Evolutionary conservation across 2,329 filamentous ascomycete genomes (phyloP).

Genomic region (Byssochlamys sp.): DNA sequence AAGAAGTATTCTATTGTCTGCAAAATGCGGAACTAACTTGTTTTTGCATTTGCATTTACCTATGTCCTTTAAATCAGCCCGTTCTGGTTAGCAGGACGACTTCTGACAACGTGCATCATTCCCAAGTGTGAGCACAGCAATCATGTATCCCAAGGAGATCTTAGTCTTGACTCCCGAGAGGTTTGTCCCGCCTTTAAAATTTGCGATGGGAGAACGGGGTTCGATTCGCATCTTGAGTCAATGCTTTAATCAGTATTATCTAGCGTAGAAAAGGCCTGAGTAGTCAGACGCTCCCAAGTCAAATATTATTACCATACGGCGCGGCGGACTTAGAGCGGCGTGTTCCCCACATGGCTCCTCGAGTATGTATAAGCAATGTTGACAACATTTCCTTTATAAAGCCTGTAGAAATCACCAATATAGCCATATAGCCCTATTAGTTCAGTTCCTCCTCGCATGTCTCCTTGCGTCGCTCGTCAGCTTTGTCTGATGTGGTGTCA

Average conservation of each 20-base stretch:
- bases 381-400: not conserved
- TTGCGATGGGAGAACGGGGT: too few relatives aligned
- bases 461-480: not conserved
- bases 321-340: not conserved
- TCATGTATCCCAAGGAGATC: too few relatives aligned
- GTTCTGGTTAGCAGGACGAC: too few relatives aligned
- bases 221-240: not conserved
- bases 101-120: too few relatives aligned
- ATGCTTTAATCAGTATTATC: not conserved
- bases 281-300: not conserved
- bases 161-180: too few relatives aligned
- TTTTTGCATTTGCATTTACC: not conserved
- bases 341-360: not conserved
- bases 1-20: not conserved
- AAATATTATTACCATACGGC: not conserved
- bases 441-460: not conserved
- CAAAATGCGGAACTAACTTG: not conserved
- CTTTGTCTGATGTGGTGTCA: not conserved
- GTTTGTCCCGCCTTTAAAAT: too few relatives aligned
- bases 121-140: too few relatives aligned
- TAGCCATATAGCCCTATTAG: not conserved
- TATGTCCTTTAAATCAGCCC: not conserved
- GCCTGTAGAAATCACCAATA: not conserved
- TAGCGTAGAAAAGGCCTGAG: not conserved
- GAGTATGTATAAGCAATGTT: not conserved